Percentiles rank a stretch among this genome's conserved stretches.
These are phyloP conservation scores for Blastocystis sp. DNA, from an alignment of 352 stramenopile species.

Conservation along the genomic window DNA sequence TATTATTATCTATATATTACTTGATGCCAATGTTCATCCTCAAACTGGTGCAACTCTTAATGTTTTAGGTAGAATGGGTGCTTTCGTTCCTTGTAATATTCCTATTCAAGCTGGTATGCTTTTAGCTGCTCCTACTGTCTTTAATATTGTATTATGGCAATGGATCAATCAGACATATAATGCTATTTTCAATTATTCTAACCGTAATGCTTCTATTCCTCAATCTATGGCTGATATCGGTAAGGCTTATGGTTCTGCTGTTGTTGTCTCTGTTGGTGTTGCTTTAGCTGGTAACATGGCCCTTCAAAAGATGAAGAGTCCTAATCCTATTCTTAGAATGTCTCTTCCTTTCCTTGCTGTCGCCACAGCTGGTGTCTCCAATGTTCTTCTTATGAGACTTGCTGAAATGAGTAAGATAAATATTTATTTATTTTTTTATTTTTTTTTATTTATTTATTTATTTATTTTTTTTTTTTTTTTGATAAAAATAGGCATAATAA, in stretches of 20 bases:
- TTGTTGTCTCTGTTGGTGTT: slow-evolving; percentile 56
- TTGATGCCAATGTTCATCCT: slow-evolving; percentile 49
- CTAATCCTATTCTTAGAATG: slow-evolving; percentile 45
- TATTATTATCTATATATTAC: slow-evolving; percentile 3
- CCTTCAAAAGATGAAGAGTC: slow-evolving; percentile 47
- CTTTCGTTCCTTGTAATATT: slow-evolving; percentile 66
- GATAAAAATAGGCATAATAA: neutral
- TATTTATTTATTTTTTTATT: slow-evolving; percentile 39
- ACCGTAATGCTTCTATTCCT: slow-evolving; percentile 64
- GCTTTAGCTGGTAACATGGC: slow-evolving; percentile 57
- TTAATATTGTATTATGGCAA: slow-evolving; percentile 60
- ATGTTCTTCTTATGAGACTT: slow-evolving; percentile 66
- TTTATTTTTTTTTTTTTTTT: neutral
- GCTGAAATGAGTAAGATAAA: slow-evolving; percentile 51
- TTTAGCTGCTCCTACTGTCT: slow-evolving; percentile 15
- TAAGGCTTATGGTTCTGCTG: slow-evolving; percentile 57
- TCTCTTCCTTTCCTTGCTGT: slow-evolving; percentile 61
- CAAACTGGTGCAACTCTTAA: slow-evolving; percentile 68
- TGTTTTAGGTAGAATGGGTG: slow-evolving; percentile 58
- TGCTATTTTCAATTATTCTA: slow-evolving; percentile 70
- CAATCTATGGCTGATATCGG: slow-evolving; percentile 56
- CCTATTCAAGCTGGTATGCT: slow-evolving; percentile 48
- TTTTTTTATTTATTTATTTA: neutral
- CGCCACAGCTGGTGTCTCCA: slow-evolving; percentile 62
- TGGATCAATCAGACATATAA: slow-evolving; percentile 73